phyloP scores from a whole-genome alignment of 2,329 filamentous ascomycete species.

The Pezicula radicicola region DNA sequence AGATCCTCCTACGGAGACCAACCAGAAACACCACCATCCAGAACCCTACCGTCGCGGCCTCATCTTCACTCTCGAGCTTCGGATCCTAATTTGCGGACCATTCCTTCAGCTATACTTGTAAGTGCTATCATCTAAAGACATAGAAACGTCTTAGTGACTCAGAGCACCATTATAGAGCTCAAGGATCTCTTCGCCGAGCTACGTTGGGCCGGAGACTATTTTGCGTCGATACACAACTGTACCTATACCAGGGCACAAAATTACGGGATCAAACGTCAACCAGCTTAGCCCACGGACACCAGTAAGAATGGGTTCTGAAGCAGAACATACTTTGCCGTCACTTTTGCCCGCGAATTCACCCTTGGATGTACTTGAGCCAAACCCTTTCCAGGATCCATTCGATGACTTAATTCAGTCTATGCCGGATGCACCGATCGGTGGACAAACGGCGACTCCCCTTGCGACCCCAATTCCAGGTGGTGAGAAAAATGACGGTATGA shows the following conservation, averaged over 20 bases:
- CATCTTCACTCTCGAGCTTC: neutral
- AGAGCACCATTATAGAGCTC: too few relatives aligned
- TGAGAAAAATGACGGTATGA: neutral
- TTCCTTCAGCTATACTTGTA: neutral
- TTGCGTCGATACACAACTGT: too few relatives aligned
- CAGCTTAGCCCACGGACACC: too few relatives aligned
- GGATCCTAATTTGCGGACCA: neutral
- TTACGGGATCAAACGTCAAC: too few relatives aligned
- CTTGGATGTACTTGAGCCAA: constrained; percentile 4
- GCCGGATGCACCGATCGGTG: constrained; percentile 19
- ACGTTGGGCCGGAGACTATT: too few relatives aligned
- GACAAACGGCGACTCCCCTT: constrained; percentile 9
- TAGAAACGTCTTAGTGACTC: too few relatives aligned
- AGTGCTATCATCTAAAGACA: too few relatives aligned
- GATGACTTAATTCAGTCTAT: constrained; percentile 14
- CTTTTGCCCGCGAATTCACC: neutral
- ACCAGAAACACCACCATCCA: neutral
- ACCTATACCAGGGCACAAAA: too few relatives aligned
- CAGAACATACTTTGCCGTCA: too few relatives aligned
- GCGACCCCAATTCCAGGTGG: neutral
- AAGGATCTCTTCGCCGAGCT: too few relatives aligned
- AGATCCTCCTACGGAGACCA: neutral
- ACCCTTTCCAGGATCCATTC: constrained; percentile 15
- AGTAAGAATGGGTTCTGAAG: too few relatives aligned
- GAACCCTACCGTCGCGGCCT: neutral